Base-by-base conservation (phyloP, 2,329 filamentous ascomycete species). In the Alternaria infectoria region DNA sequence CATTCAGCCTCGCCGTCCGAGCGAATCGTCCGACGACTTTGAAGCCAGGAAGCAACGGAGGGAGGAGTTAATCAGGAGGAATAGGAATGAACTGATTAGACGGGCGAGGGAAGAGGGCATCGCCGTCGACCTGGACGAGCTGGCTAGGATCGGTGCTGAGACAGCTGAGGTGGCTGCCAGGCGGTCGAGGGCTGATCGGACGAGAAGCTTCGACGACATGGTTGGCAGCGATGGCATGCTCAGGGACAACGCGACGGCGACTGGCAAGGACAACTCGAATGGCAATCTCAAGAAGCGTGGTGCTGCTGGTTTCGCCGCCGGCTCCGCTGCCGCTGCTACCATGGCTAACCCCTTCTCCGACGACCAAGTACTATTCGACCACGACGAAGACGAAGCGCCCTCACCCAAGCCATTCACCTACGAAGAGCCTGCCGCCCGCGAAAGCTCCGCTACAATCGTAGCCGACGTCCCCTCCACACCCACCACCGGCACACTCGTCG, bases 301-400 rank as follows among this genome's bases (percentile, higher is more conserved):
- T 44, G 67, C 55, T 6, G 71, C 72, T 57, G 81, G 79, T 5
- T 81, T 83, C 66, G 73, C 77, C 12, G 69, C 76, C 51, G 83
- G 83, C 15, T 74, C 82, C 25, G 67, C 68, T 44, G 71, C 72
- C 5, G 79, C 79, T 25, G 69, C 66, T 23, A 66, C 70, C 21
- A 62, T 72, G 54, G 78, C 79, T 1, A 82, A 85, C 55, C 83
- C 83, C 5, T 85, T 85, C 66, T 74, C 77, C 13, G 83, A 85
- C 61, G 75, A 78, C 44, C 62, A 75, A 25, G 74, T 83, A 1
- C 78, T 83, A 11, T 81, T 84, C 32, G 83, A 84, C 40, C 73
- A 79, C 54, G 67, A 72, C 56, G 66, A 76, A 9, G 71, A 79
- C 17, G 74, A 79, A 54, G 70, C 74, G 3, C 72, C 72, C 4